Percentiles rank a stretch among this genome's conserved stretches.
Evolutionary conservation across 140 eudicot genomes (phyloP).

Genomic region (Ambrosia hybrid): DNA sequence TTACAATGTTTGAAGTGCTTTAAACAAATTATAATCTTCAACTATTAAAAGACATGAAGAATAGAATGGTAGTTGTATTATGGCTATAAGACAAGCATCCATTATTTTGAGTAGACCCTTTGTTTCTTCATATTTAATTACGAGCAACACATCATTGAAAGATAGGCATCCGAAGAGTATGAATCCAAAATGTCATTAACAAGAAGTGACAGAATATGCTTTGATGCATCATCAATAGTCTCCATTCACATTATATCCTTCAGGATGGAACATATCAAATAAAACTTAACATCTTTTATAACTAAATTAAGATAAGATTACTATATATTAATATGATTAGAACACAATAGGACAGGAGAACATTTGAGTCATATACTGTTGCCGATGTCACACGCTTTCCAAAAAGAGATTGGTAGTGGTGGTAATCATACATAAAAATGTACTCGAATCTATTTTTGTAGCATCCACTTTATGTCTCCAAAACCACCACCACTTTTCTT

Average conservation of each 20-base stretch:
- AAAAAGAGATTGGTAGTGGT: constrained; percentile 17
- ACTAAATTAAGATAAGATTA: too few relatives aligned
- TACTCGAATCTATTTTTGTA: not conserved
- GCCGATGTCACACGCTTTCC: constrained; percentile 14
- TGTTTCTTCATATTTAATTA: not conserved
- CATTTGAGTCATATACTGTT: constrained; percentile 20
- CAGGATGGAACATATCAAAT: too few relatives aligned
- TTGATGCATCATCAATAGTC: too few relatives aligned
- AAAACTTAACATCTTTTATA: too few relatives aligned
- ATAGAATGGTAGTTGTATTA: not conserved
- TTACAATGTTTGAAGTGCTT: not conserved
- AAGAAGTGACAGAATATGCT: not conserved
- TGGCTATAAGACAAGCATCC: not conserved
- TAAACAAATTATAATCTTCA: not conserved
- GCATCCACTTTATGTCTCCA: constrained; percentile 17
- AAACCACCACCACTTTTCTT: not conserved
- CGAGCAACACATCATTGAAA: not conserved
- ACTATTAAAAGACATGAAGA: not conserved
- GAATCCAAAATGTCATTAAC: not conserved
- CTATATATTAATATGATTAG: not conserved
- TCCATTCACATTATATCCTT: too few relatives aligned
- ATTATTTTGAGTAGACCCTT: not conserved
- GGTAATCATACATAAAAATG: constrained; percentile 12
- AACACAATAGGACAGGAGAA: not conserved
- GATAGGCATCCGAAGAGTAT: not conserved